These are phyloP conservation scores for Botryotinia narcissicola DNA, from an alignment of 2,329 filamentous ascomycete genomes.

Conservation along the genomic window DNA sequence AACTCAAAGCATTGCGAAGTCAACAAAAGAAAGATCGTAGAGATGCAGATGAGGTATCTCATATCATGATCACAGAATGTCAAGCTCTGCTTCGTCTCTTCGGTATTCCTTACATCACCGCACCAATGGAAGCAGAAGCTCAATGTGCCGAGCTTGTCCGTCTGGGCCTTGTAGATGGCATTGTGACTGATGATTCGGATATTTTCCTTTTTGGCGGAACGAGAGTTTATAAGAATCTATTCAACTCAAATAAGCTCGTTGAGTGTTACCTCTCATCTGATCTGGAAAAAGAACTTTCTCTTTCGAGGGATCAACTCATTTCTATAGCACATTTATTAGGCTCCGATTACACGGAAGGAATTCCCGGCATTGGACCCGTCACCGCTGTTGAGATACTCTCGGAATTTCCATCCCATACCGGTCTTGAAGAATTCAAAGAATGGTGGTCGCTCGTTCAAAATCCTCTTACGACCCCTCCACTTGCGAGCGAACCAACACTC, in stretches of 20 bases:
- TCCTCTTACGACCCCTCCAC: conserved; percentile 47
- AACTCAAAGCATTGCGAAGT: conserved; percentile 80
- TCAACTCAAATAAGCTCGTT: conserved; percentile 96
- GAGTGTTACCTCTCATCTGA: conserved; percentile 89
- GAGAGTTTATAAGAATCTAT: conserved; percentile 99
- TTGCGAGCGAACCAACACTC: conserved; percentile 58
- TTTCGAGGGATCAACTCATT: conserved; percentile 85
- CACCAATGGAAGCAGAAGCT: conserved; percentile 98
- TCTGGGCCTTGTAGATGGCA: conserved; percentile 88
- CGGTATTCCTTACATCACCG: conserved; percentile 92
- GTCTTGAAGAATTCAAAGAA: conserved; percentile 70
- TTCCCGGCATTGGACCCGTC: conserved; percentile 88
- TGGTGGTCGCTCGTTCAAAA: conserved; percentile 85
- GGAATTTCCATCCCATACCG: conserved; percentile 66
- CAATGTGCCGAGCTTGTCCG: conserved; percentile 90
- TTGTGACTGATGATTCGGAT: conserved; percentile 96
- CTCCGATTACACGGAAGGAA: conserved; percentile 90
- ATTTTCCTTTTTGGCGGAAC: conserved; percentile 96
- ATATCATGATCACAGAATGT: conserved; percentile 93
- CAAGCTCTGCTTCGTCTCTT: conserved; percentile 88
- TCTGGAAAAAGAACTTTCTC: conserved; percentile 82
- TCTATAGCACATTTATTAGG: conserved; percentile 86
- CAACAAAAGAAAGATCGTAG: conserved; percentile 96
- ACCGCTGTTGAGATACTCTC: conserved; percentile 92
- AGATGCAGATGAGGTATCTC: conserved; percentile 94